These are phyloP conservation scores for Malania oleifera DNA, from an alignment of 164 flowering plant species.

Conservation along the genomic window DNA sequence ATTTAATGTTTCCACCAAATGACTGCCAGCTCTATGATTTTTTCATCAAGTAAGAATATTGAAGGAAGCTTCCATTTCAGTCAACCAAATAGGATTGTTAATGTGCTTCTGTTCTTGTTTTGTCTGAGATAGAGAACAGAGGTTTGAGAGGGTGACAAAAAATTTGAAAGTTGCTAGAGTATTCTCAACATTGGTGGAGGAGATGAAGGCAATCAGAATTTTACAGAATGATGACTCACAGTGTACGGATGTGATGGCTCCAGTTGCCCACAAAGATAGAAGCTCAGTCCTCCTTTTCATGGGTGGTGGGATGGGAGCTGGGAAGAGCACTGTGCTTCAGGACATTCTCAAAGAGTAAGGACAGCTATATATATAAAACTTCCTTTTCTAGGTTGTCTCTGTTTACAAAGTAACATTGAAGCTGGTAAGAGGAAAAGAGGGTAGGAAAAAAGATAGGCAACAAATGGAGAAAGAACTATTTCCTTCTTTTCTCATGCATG, in stretches of 20 bases:
- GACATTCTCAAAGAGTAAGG: conserved; percentile 50
- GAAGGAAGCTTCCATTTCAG: too few relatives aligned
- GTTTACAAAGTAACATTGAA: too few relatives aligned
- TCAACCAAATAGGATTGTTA: too few relatives aligned
- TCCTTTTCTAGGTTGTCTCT: too few relatives aligned
- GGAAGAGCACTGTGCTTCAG: conserved; percentile 49
- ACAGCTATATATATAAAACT: neutral
- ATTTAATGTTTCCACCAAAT: too few relatives aligned
- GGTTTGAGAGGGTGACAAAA: conserved; percentile 40
- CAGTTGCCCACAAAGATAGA: conserved; percentile 38
- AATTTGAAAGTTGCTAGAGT: conserved; percentile 45
- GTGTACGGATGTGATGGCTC: conserved; percentile 50
- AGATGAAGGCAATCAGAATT: conserved; percentile 41
- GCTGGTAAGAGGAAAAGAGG: too few relatives aligned
- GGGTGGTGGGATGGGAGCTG: conserved; percentile 67
- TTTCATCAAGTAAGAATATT: too few relatives aligned
- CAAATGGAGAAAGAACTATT: too few relatives aligned
- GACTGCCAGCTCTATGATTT: too few relatives aligned
- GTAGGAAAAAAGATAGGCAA: too few relatives aligned
- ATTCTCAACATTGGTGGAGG: conserved; percentile 41
- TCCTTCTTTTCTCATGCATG: too few relatives aligned
- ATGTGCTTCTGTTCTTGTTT: neutral
- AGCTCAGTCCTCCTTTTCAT: conserved; percentile 48
- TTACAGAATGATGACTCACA: conserved; percentile 26
- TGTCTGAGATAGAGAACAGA: conserved; percentile 32